phyloP scores from a whole-genome alignment of 2,329 filamentous ascomycete species.

The Delphinella strobiligena region DNA sequence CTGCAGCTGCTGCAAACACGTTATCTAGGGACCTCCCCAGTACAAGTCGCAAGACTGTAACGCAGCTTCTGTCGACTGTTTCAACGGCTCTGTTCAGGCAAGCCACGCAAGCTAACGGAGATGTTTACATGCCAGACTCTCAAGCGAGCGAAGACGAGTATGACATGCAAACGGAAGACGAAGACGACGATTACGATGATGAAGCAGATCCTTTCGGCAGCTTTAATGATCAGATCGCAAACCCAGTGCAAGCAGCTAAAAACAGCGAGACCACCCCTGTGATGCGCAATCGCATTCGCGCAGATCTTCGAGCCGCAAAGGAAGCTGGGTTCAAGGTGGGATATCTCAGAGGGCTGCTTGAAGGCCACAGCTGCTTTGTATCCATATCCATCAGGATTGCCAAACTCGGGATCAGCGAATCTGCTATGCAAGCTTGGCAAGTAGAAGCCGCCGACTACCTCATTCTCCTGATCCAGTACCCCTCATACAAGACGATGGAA shows the following conservation, averaged over 20 bases:
- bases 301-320: constrained; percentile 50
- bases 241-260: not conserved
- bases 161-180: constrained; percentile 22
- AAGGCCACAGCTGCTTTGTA: constrained; percentile 40
- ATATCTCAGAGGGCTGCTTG: constrained; percentile 40
- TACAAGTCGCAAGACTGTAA: constrained; percentile 33
- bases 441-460: constrained; percentile 56
- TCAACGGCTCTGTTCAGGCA: constrained; percentile 25
- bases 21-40: constrained; percentile 34
- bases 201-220: constrained; percentile 27
- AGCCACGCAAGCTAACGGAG: constrained; percentile 19
- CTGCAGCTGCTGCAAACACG: constrained; percentile 27
- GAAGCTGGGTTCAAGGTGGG: constrained; percentile 60
- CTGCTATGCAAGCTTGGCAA: constrained; percentile 68
- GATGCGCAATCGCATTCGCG: constrained; percentile 17
- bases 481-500: constrained; percentile 50
- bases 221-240: not conserved
- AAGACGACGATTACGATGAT: constrained; percentile 17
- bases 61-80: constrained; percentile 37
- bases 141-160: constrained; percentile 25
- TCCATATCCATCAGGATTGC: constrained; percentile 57
- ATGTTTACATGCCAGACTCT: constrained; percentile 30
- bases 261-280: not conserved
- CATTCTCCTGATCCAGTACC: constrained; percentile 58
- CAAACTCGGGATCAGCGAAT: constrained; percentile 61